Evolutionary conservation across 257 asterid species (phyloP), one percentile per base, ranked within the genome.

Genomic region (Plantago major): DNA sequence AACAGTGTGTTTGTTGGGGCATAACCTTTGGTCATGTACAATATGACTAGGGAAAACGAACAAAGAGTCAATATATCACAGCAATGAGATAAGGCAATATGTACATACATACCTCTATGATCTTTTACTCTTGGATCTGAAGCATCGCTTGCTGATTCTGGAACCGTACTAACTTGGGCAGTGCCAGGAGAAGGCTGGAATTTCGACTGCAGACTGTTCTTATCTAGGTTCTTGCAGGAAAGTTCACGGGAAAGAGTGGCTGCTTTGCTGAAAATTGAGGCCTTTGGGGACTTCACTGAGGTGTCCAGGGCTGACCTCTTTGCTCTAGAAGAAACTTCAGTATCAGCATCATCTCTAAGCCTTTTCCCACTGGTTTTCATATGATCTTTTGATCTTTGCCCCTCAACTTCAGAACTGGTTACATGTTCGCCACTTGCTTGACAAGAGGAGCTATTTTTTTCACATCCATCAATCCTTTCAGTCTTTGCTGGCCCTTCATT

Each of bases 281-380:
- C 58, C 73, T 75, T 83, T 49, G 94, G 81, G 6, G 84, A 80
- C 54, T 79, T 79, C 65, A 66, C 66, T 67, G 67, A 63, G 49
- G 79, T 52, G 72, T 86, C 96, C 54, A 72, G 67, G 58, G 82
- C 81, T 17, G 74, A 86, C 71, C 78, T 84, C 78, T 89, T 89
- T 40, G 70, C 77, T 15, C 58, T 65, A 55, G 91, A 84, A 69
- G 88, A 80, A 74, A 84, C 86, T 84, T 89, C 97, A 12, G 59
- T 65, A 71, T 84, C 95, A 67, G 69, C 79, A 68, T 86, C 95
- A 64, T 83, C 94, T 72, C 74, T 73, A 37, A 14, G 75, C 72
- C 96, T 85, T 77, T 86, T 92, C 75, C 76, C 70, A 68, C 80
- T 66, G 47, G 50, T 45, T 81, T 72, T 83, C 53, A 55, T 38